Evolutionary conservation across 495 filamentous ascomycete genomes (phyloP).

Genomic region (Aspergillus egyptiacus): DNA sequence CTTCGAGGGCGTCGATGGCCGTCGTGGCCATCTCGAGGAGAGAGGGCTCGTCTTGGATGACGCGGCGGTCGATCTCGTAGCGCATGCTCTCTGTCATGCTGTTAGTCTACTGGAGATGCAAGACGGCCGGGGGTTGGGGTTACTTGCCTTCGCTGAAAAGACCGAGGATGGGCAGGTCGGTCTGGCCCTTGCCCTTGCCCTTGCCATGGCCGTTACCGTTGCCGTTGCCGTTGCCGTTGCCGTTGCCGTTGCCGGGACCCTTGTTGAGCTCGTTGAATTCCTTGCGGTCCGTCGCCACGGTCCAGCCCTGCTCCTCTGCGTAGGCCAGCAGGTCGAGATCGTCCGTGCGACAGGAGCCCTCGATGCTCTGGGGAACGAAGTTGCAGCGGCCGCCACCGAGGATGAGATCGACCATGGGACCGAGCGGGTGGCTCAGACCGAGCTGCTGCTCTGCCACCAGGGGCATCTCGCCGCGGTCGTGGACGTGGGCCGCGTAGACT

Average conservation of each 20-base stretch:
- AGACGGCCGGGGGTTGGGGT: neutral
- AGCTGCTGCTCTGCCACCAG: slow-evolving; percentile 4
- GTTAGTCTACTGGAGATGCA: neutral
- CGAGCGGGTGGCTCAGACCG: slow-evolving; percentile 1
- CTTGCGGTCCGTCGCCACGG: neutral
- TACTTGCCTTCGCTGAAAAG: slow-evolving; percentile 4
- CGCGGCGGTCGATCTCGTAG: slow-evolving; percentile 6
- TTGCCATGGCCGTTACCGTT: neutral
- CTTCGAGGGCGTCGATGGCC: neutral
- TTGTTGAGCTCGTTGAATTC: slow-evolving; percentile 3
- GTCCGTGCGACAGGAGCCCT: slow-evolving; percentile 3
- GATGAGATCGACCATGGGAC: slow-evolving; percentile 1
- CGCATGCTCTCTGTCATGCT: neutral
- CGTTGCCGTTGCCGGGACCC: too few species aligned
- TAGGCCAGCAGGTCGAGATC: slow-evolving; percentile 5
- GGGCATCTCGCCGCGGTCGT: neutral
- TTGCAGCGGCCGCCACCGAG: slow-evolving; percentile 8
- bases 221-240: too few species aligned
- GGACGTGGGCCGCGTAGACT: slow-evolving; percentile 5
- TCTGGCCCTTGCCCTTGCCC: neutral
- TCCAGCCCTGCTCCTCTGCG: slow-evolving; percentile 3
- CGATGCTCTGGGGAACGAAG: neutral
- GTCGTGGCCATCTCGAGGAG: neutral
- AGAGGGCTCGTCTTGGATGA: slow-evolving; percentile 4
- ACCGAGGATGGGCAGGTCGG: neutral